Base-by-base conservation (phyloP, 2,329 filamentous ascomycete species). In the Biscogniauxia mediterranea region DNA sequence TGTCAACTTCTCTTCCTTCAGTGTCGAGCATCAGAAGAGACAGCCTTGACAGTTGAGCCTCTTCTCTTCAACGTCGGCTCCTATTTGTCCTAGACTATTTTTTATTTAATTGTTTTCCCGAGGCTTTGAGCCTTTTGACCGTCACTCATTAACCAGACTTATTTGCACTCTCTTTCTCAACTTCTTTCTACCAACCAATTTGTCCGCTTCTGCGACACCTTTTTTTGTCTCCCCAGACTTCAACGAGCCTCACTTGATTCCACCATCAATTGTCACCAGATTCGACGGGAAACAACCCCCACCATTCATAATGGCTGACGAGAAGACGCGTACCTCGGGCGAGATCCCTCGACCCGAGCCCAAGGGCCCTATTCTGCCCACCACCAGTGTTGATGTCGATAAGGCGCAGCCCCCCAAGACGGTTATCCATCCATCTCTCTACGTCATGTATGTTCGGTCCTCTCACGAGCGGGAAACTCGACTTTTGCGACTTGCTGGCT, bases 321-420 rank as follows among this genome's bases (percentile, higher is more conserved):
- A 97, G 78, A 97, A 97, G 80, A 88, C 84, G 70, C 89, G 93
- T 74, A 83, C 88, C 71, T 97, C 92, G 54, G 90, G 90, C 77
- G 93, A 97, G 77, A 81, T 85, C 70, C 80, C 85, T 60, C 85
- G 89, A 76, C 71, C 77, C 57, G 84, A 88, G 66, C 77, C 80
- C 65, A 80, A 79, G 68, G 79, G 79, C 71, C 86, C 82, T 52
- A 82, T 92, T 61, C 83, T 97, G 74, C 93, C 93, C 28, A 93
- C 89, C 11, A 85, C 91, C 76, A 96, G 94, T 76, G 90, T 89
- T 23, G 85, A 87, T 23, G 80, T 82, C 59, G 88, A 93, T 76
- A 94, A 93, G 83, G 72, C 84, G 61, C 84, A 89, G 73, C 80
- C 86, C 58, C 76, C 88, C 60, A 88, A 89, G 77, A 71, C 85